These are phyloP conservation scores for Leucogyrophana mollusca DNA, from an alignment of 768 basidiomycete species.

Conservation along the genomic window DNA sequence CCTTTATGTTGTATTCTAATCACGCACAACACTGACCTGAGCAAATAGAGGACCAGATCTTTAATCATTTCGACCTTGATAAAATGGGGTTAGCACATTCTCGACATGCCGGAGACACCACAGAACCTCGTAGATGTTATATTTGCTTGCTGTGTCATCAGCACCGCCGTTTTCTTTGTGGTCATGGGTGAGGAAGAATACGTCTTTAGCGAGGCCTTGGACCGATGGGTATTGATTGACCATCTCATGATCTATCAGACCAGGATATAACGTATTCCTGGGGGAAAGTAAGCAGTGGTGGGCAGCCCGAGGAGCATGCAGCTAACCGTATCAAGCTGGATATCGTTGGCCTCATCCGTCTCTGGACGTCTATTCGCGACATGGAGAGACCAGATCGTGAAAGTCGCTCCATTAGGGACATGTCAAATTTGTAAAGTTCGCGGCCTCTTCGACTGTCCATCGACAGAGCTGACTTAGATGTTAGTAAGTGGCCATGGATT, in stretches of 20 bases:
- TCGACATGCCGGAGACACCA: constrained; percentile 25
- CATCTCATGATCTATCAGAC: constrained; percentile 53
- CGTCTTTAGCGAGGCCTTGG: constrained; percentile 58
- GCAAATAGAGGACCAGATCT: constrained; percentile 52
- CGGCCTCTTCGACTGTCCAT: constrained; percentile 62
- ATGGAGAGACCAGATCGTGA: constrained; percentile 55
- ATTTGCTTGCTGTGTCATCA: constrained; percentile 66
- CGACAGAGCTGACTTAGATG: constrained; percentile 50
- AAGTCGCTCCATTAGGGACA: constrained; percentile 76
- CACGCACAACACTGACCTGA: constrained; percentile 27
- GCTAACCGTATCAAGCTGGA: constrained; percentile 43
- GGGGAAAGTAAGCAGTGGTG: neutral
- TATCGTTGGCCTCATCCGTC: constrained; percentile 74
- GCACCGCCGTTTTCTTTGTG: constrained; percentile 57
- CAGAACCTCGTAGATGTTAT: constrained; percentile 63
- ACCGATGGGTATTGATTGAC: constrained; percentile 54
- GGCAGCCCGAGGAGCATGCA: too few relatives aligned
- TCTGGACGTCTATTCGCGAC: constrained; percentile 70
- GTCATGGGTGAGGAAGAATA: constrained; percentile 67
- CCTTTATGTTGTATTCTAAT: neutral
- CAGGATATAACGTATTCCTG: constrained; percentile 61
- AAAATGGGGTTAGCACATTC: neutral
- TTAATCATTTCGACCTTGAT: constrained; percentile 45
- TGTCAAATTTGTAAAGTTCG: constrained; percentile 62
- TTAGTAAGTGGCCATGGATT: neutral